A percentile compares a stretch with the other conserved stretches of the same genome.
Evolutionary conservation across 2,329 filamentous ascomycete genomes (phyloP).

Genomic region (Fusarium neocosmosporiellum): DNA sequence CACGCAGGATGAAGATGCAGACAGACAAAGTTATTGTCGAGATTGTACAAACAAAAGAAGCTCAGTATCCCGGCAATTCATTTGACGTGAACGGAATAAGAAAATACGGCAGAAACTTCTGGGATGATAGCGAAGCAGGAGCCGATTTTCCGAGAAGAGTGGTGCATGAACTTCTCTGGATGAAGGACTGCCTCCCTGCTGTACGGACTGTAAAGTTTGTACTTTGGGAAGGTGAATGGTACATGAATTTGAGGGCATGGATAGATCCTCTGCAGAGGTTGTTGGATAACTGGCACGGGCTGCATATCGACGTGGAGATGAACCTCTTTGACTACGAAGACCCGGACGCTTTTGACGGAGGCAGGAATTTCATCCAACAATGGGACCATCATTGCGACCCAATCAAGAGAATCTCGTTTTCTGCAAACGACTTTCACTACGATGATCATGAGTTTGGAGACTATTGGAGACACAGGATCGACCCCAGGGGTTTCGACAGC

Average conservation of each 20-base stretch:
- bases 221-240: neutral
- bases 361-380: neutral
- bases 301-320: neutral
- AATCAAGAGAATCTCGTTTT: neutral
- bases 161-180: neutral
- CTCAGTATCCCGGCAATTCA: neutral
- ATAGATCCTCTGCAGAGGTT: neutral
- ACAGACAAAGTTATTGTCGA: neutral
- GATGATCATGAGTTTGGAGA: neutral
- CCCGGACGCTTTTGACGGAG: neutral
- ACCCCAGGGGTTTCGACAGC: neutral
- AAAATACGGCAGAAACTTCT: neutral
- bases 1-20: constrained; percentile 3
- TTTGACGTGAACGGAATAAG: neutral
- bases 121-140: neutral
- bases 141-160: neutral
- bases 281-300: neutral
- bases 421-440: neutral
- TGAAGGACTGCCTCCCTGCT: neutral
- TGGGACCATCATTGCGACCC: neutral
- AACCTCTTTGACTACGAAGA: constrained; percentile 9
- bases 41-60: neutral
- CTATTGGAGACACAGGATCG: neutral
- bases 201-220: constrained; percentile 3
- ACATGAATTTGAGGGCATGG: neutral